Conservation (phyloP, 163 green algal species). For the Chlamydomonas reinhardtii region DNA sequence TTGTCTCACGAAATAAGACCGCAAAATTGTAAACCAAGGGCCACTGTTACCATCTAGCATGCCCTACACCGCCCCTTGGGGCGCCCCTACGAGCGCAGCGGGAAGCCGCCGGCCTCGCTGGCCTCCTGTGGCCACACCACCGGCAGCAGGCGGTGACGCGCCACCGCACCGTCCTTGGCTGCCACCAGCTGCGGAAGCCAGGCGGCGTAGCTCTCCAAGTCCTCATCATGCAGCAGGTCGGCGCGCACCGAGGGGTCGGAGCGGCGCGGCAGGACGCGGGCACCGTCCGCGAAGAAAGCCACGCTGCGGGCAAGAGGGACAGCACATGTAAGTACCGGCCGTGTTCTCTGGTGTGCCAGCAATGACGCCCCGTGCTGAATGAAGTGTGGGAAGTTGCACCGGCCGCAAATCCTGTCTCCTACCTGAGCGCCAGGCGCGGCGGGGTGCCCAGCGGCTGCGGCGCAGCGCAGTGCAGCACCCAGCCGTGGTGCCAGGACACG, state of each 20-base stretch:
- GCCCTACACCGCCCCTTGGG: too few relatives aligned
- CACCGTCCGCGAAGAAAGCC: conserved; percentile 75
- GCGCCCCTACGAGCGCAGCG: neutral
- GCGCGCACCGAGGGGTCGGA: conserved; percentile 51
- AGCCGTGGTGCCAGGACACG: conserved; percentile 77
- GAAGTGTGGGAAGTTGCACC: neutral
- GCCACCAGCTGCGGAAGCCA: conserved; percentile 52
- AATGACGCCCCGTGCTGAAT: too few relatives aligned
- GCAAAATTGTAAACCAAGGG: too few relatives aligned
- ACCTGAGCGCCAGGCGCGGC: conserved; percentile 66
- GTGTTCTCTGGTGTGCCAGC: too few relatives aligned
- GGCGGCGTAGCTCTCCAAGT: conserved; percentile 67
- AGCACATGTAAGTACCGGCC: too few relatives aligned
- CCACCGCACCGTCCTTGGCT: conserved; percentile 49
- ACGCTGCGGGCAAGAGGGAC: conserved; percentile 27
- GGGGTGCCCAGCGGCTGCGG: conserved; percentile 62
- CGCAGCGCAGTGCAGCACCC: conserved; percentile 72
- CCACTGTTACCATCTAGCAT: too few relatives aligned
- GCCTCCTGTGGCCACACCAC: conserved; percentile 53
- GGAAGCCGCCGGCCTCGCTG: conserved; percentile 31
- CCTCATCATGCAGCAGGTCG: conserved; percentile 67
- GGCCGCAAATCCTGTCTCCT: neutral
- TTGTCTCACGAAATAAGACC: too few relatives aligned
- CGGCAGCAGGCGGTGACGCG: conserved; percentile 62
- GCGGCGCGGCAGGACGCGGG: conserved; percentile 52